Conservation (phyloP, 495 filamentous ascomycete species). For the Trichocladium uniseriatum region DNA sequence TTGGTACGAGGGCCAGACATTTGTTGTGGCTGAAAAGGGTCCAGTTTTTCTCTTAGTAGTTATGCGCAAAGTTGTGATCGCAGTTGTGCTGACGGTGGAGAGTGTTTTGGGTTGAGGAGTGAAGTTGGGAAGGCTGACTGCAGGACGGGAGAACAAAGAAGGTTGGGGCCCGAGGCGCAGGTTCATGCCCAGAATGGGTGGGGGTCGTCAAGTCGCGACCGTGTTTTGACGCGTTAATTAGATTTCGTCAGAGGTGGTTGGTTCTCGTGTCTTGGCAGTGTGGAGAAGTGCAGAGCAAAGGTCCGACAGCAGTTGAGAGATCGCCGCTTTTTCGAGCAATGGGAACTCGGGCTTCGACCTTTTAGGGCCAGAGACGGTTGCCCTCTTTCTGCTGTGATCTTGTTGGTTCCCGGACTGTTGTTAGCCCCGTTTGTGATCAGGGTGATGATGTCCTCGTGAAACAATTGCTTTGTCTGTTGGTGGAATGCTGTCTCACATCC, state of each 20-base stretch:
- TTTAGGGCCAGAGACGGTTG: no score
- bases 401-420: no score
- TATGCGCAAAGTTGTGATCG: background rate
- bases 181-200: background rate
- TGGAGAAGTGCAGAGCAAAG: background rate
- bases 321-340: no score
- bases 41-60: no score
- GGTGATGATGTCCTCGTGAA: no score
- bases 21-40: background rate
- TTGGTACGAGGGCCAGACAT: conserved; percentile 41
- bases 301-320: no score
- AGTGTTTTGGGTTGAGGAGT: background rate
- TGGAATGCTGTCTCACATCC: no score
- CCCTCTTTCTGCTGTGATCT: no score
- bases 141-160: background rate
- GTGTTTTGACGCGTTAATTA: conserved; percentile 23
- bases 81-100: background rate
- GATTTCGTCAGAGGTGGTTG: conserved; percentile 9
- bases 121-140: background rate
- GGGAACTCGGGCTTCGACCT: background rate
- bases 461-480: no score
- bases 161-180: conserved; percentile 1
- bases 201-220: conserved; percentile 9
- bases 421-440: no score
- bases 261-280: background rate